phyloP scores from a whole-genome alignment of 805 yeast genomes.

The Cyberlindnera meyerae region DNA sequence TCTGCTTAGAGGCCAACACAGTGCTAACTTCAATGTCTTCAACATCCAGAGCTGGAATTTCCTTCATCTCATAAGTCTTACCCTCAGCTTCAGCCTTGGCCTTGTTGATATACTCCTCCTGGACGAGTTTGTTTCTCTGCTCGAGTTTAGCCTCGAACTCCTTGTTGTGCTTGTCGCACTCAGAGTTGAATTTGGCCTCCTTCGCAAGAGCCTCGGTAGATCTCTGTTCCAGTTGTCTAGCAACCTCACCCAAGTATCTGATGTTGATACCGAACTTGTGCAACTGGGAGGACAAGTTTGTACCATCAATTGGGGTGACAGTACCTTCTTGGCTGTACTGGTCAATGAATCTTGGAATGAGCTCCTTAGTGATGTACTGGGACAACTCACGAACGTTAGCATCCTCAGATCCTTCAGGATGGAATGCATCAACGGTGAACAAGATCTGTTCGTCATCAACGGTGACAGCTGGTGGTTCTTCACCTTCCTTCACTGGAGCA shows the following conservation, averaged over 20 bases:
- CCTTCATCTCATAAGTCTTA: conserved; percentile 18
- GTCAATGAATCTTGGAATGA: conserved; percentile 59
- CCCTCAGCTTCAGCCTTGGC: conserved; percentile 25
- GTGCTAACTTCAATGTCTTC: conserved; percentile 19
- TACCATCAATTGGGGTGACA: conserved; percentile 74
- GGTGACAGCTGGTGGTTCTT: conserved; percentile 43
- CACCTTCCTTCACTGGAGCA: conserved; percentile 25
- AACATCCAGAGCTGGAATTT: conserved; percentile 19
- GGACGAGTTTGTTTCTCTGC: conserved; percentile 11
- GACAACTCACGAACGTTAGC: conserved; percentile 61
- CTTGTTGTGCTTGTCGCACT: conserved; percentile 18
- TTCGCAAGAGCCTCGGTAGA: conserved; percentile 25
- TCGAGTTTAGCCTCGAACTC: conserved; percentile 16
- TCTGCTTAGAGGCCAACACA: conserved; percentile 11
- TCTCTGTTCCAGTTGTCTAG: conserved; percentile 28
- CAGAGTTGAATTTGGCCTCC: conserved; percentile 10
- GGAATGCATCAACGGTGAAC: conserved; percentile 61
- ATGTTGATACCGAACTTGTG: conserved; percentile 84
- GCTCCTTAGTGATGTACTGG: conserved; percentile 48
- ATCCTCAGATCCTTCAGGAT: conserved; percentile 40
- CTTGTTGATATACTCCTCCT: conserved; percentile 17
- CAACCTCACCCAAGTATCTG: conserved; percentile 69
- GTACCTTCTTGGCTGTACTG: conserved; percentile 41
- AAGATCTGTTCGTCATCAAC: conserved; percentile 41
- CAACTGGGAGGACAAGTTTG: conserved; percentile 59